Evolutionary conservation across 768 basidiomycete genomes (phyloP).

Genomic region (Naganishia randhawae): DNA sequence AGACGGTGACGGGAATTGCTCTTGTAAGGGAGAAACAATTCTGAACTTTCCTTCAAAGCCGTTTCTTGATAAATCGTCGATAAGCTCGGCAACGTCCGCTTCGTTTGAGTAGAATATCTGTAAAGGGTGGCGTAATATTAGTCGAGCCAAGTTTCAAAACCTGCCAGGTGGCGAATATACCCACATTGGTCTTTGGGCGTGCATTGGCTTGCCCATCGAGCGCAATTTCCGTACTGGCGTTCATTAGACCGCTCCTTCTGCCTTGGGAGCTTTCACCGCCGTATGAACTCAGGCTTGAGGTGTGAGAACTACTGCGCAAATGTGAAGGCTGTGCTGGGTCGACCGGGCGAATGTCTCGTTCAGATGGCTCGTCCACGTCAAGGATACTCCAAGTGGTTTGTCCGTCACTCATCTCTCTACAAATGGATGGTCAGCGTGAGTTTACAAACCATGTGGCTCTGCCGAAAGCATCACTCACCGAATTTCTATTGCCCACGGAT

Average conservation of each 20-base stretch:
- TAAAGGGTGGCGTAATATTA: neutral
- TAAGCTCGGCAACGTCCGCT: constrained; percentile 15
- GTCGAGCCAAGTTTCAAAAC: neutral
- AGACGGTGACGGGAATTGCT: neutral
- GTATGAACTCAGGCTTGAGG: constrained; percentile 12
- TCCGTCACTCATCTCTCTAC: constrained; percentile 27
- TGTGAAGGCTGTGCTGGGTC: neutral
- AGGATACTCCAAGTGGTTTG: constrained; percentile 24
- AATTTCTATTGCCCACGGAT: constrained; percentile 8
- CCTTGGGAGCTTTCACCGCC: constrained; percentile 3
- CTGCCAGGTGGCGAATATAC: neutral
- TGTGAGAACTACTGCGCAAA: neutral
- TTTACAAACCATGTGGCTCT: neutral
- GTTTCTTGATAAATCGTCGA: constrained; percentile 26
- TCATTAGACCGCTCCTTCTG: constrained; percentile 6
- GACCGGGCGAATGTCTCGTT: neutral
- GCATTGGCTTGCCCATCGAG: neutral
- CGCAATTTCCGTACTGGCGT: neutral
- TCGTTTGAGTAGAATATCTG: constrained; percentile 28
- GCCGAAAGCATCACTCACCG: neutral
- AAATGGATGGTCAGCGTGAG: neutral
- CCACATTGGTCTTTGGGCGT: constrained; percentile 22
- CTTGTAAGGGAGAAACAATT: constrained; percentile 16
- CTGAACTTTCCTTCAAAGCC: constrained; percentile 23
- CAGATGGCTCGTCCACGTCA: neutral